A percentile compares a stretch with the other conserved stretches of the same genome.
phyloP scores from a whole-genome alignment of 169 alveolate genomes.

The Perkinsus marinus region DNA sequence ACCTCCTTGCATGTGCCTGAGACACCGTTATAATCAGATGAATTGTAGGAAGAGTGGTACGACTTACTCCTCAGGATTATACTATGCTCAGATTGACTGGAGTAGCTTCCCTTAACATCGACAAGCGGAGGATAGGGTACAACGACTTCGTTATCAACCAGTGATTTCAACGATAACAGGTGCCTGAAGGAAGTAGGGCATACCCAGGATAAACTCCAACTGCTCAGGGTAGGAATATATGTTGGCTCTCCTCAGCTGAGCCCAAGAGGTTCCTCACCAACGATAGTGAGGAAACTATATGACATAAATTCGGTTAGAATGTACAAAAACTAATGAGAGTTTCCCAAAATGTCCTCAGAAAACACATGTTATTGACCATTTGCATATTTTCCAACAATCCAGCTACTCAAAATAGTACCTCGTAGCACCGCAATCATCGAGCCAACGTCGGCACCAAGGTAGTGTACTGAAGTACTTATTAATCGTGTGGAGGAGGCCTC shows the following conservation, averaged over 20 bases:
- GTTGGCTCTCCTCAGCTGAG: too few species aligned
- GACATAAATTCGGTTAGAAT: too few species aligned
- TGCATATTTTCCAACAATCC: too few species aligned
- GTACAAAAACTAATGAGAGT: too few species aligned
- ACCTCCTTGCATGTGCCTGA: constrained; percentile 92
- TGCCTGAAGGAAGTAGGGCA: constrained; percentile 58
- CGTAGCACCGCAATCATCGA: constrained; percentile 85
- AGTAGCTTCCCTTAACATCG: constrained; percentile 86
- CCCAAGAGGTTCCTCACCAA: too few species aligned
- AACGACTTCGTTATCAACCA: constrained; percentile 88
- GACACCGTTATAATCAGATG: neutral
- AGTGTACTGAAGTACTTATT: constrained; percentile 87
- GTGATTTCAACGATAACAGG: constrained; percentile 75
- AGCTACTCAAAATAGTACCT: neutral
- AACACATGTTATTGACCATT: too few species aligned
- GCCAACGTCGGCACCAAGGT: constrained; percentile 97
- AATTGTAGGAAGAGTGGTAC: neutral
- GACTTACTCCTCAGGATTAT: constrained; percentile 62
- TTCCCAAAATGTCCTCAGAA: too few species aligned
- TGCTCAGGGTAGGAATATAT: too few species aligned
- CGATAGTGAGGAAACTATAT: too few species aligned
- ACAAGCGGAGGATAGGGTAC: constrained; percentile 97
- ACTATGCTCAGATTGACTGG: constrained; percentile 99
- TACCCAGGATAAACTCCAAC: too few species aligned
- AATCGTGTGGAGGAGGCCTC: constrained; percentile 51